These are phyloP conservation scores for Graphilbum fragrans DNA, from an alignment of 2,329 filamentous ascomycete genomes.

Conservation along the genomic window DNA sequence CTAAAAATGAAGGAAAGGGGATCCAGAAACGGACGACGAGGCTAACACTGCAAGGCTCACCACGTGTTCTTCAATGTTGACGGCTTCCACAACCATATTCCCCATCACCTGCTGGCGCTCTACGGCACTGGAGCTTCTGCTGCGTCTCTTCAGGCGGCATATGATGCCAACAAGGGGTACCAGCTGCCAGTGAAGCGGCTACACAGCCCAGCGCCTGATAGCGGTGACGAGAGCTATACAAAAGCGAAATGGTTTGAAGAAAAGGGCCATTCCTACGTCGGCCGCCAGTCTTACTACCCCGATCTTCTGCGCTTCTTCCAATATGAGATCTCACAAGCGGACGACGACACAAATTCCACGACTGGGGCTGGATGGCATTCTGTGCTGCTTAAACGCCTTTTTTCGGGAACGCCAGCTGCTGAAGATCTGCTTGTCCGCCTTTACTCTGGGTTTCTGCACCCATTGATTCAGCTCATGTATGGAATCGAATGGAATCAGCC, in stretches of 20 bases:
- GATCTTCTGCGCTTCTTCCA: conserved; percentile 72
- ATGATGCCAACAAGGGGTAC: conserved; percentile 51
- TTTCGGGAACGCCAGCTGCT: conserved; percentile 50
- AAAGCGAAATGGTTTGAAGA: conserved; percentile 39
- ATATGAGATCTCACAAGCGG: conserved; percentile 51
- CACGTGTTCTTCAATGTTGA: conserved; percentile 70
- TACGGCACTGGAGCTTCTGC: conserved; percentile 62
- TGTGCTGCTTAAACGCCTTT: conserved; percentile 55
- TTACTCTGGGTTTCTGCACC: conserved; percentile 62
- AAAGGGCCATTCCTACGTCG: conserved; percentile 37
- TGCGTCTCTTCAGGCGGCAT: conserved; percentile 48
- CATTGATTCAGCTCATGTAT: conserved; percentile 75
- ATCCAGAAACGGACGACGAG: no score
- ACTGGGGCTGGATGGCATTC: conserved; percentile 26
- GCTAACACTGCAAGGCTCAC: conserved; percentile 33
- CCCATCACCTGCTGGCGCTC: conserved; percentile 63
- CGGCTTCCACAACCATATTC: conserved; percentile 75
- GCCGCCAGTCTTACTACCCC: conserved; percentile 50
- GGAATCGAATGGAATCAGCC: conserved; percentile 75
- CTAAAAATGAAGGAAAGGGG: no score
- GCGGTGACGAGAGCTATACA: conserved; percentile 15
- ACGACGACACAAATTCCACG: conserved; percentile 14
- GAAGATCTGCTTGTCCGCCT: conserved; percentile 59
- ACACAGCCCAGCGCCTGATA: conserved; percentile 34
- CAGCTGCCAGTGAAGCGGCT: conserved; percentile 43